Conservation (phyloP, 495 filamentous ascomycete species). For the Chaetomium cochliodes region DNA sequence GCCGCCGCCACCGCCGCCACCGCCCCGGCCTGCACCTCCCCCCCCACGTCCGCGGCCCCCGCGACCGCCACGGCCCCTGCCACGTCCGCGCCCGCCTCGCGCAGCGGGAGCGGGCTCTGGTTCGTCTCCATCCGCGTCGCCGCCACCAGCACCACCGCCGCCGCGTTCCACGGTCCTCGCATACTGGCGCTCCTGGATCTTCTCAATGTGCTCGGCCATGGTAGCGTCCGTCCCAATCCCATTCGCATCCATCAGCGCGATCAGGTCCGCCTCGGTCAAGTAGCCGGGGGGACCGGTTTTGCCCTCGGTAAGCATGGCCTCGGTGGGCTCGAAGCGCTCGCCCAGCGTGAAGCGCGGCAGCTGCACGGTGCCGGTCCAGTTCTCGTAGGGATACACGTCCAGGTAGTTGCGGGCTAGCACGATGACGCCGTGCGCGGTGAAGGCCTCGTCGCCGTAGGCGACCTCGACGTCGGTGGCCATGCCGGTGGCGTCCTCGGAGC, state of each 20-base stretch:
- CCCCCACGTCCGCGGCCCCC: constrained; percentile 49
- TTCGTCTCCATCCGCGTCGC: constrained; percentile 33
- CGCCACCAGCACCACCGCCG: constrained; percentile 35
- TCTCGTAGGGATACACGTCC: constrained; percentile 94
- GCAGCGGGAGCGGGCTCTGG: constrained; percentile 37
- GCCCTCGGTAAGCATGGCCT: constrained; percentile 84
- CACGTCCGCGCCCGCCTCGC: constrained; percentile 41
- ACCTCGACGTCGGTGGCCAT: constrained; percentile 81
- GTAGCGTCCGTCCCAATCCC: constrained; percentile 98
- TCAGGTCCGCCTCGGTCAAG: constrained; percentile 94
- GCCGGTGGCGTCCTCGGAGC: constrained; percentile 89
- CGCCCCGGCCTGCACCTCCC: constrained; percentile 37
- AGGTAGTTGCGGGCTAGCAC: constrained; percentile 90
- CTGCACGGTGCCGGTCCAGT: constrained; percentile 83
- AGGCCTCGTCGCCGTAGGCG: constrained; percentile 77
- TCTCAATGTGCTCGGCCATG: constrained; percentile 97
- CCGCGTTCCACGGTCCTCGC: constrained; percentile 62
- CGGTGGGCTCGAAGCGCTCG: constrained; percentile 82
- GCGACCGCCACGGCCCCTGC: constrained; percentile 44
- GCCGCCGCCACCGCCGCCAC: too few relatives aligned
- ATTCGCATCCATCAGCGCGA: constrained; percentile 97
- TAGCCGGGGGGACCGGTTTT: constrained; percentile 81
- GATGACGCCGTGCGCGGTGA: constrained; percentile 76
- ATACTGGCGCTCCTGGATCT: constrained; percentile 87
- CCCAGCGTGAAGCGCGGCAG: constrained; percentile 74